Percentiles rank a stretch among this genome's conserved stretches.
phyloP scores from a whole-genome alignment of 169 alveolate species.

The Cytauxzoon felis region DNA sequence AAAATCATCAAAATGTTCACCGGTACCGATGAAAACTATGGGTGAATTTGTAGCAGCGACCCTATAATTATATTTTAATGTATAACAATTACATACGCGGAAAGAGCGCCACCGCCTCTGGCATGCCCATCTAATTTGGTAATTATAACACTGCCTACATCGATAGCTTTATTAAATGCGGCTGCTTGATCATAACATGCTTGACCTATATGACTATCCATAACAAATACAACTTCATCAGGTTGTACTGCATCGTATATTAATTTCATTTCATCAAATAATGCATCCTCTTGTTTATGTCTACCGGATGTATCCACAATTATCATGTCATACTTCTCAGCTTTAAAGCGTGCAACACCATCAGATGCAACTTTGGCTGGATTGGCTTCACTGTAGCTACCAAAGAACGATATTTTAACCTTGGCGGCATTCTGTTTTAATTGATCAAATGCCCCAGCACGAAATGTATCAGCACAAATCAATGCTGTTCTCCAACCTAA shows the following conservation, averaged over 20 bases:
- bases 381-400: constrained; percentile 97
- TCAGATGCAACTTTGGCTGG: constrained; percentile 98
- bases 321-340: constrained; percentile 93
- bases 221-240: constrained; percentile 93
- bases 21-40: constrained; percentile 94
- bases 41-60: constrained; percentile 95
- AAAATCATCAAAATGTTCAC: constrained; percentile 98
- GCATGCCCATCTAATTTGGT: constrained; percentile 99
- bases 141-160: constrained; percentile 97
- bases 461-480: constrained; percentile 99
- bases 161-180: constrained; percentile 95
- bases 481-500: constrained; percentile 96
- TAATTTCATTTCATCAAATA: constrained; percentile 98
- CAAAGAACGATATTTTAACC: constrained; percentile 97
- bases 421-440: constrained; percentile 98
- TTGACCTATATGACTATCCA: constrained; percentile 99
- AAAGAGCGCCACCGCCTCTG: constrained; percentile 99
- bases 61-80: constrained; percentile 33
- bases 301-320: constrained; percentile 99
- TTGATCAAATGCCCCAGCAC: constrained; percentile 99
- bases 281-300: constrained; percentile 97
- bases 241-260: constrained; percentile 93
- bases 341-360: constrained; percentile 94
- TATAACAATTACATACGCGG: constrained; percentile 77
- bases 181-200: constrained; percentile 99